Evolutionary conservation across 1,284 basidiomycete genomes (phyloP), one percentile per base, ranked within the genome.

Genomic region (Cerrena zonata): DNA sequence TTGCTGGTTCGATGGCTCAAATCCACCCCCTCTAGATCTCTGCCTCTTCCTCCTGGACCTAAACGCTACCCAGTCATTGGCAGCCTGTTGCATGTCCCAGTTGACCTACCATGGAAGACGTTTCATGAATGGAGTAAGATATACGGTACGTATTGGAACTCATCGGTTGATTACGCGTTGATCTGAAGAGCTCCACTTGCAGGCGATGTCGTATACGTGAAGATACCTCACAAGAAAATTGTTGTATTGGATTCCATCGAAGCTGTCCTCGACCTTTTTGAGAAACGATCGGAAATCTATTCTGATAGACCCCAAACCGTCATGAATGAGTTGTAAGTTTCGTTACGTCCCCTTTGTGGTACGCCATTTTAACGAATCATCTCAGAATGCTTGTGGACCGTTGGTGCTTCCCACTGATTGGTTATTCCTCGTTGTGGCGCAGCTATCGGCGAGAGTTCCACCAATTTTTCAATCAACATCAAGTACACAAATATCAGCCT

Each of bases 261-360:
- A 36, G 45, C 30, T 12, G 24, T 18, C 24, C 5, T 21, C 21
- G 45, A 47, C 22, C 22, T 47, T n/a, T 22, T 47, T 21, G 45
- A 47, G 45, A 47, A 47, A 22, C 45, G 45, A n/a, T 47, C 45
- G 5, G 26, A 11, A n/a, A 36, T 47, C 7, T 47, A 47, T 22
- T 47, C 45, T 13, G 5, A 30, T 5, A 30, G 47, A 22, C 37
- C 47, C 3, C 25, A 48, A 7, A 39, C 47, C 5, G 34, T 19
- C 10, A 48, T 48, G 30, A 22, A 39, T 22, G 47, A 48, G 4
- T 27, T 48, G 47, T 48, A n/a, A 11, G 40, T 42, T 42, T 21
- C 22, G 13, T 42, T 42, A 36, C 11, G 11, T 36, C 34, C 11
- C 34, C 34, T 36, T 36, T 11, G 13, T 42, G 40, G 11, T 13